phyloP scores from a whole-genome alignment of 345 rosid species.

The Brassica juncea region DNA sequence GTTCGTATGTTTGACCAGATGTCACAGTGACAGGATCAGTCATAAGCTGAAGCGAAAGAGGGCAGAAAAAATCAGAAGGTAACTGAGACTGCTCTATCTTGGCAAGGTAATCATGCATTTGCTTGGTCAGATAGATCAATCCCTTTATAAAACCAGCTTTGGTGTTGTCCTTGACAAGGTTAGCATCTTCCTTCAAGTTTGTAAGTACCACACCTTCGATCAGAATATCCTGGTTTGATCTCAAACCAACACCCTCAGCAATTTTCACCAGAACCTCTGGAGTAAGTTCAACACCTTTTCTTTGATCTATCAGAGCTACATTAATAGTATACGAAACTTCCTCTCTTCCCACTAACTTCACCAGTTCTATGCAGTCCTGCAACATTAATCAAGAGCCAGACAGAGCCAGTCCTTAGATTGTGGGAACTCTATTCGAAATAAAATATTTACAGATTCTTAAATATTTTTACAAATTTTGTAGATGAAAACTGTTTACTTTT shows the following conservation, averaged over 20 bases:
- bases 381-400: constrained; percentile 21
- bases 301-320: constrained; percentile 61
- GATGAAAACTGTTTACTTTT: background rate
- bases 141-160: constrained; percentile 66
- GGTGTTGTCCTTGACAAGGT: constrained; percentile 60
- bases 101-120: constrained; percentile 71
- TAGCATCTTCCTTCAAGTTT: constrained; percentile 78
- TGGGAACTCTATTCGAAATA: background rate
- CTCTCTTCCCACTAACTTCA: constrained; percentile 59
- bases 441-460: background rate
- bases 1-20: constrained; percentile 93
- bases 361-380: constrained; percentile 67
- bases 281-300: constrained; percentile 52
- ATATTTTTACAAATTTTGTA: too few relatives aligned
- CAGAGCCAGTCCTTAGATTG: background rate
- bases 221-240: constrained; percentile 82
- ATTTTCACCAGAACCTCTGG: constrained; percentile 66
- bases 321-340: constrained; percentile 52
- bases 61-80: constrained; percentile 86
- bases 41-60: constrained; percentile 94
- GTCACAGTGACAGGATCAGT: constrained; percentile 91
- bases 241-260: constrained; percentile 67
- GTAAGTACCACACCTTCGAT: constrained; percentile 85
- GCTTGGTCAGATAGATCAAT: constrained; percentile 55
- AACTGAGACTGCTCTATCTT: constrained; percentile 64